A percentile compares a stretch with the other conserved stretches of the same genome.
Evolutionary conservation across 805 yeast species (phyloP).

Genomic region (Saccharomycopsis vini): DNA sequence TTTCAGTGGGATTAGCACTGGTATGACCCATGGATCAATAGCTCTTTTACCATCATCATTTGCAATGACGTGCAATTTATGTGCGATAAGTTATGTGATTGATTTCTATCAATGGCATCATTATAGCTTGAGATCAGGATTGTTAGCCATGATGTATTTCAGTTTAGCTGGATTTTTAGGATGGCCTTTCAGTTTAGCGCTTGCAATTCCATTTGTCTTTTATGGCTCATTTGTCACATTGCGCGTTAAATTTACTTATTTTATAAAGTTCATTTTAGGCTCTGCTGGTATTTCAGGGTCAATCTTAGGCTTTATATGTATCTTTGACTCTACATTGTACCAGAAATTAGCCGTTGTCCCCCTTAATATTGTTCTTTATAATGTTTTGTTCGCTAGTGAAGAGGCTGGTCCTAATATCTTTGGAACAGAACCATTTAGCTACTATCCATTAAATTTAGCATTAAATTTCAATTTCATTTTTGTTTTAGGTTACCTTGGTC

Average conservation of each 20-base stretch:
- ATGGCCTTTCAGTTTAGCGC: conserved; percentile 78
- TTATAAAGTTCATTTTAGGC: conserved; percentile 21
- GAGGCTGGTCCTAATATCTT: conserved; percentile 80
- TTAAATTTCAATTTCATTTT: conserved; percentile 63
- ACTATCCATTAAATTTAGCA: conserved; percentile 58
- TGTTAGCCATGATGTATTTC: too few species aligned
- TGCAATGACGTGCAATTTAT: conserved; percentile 47
- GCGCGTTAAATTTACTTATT: conserved; percentile 7
- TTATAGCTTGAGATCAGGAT: too few species aligned
- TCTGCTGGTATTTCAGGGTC: conserved; percentile 22
- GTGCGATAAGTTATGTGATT: conserved; percentile 35
- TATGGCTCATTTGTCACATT: conserved; percentile 22
- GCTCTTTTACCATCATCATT: conserved; percentile 79
- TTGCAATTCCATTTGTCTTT: conserved; percentile 51
- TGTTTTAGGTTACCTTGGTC: conserved; percentile 34
- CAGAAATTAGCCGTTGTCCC: conserved; percentile 60
- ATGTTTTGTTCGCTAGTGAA: conserved; percentile 60
- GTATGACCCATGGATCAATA: conserved; percentile 82
- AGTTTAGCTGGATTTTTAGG: conserved; percentile 72
- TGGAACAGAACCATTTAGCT: conserved; percentile 73
- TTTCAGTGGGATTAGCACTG: conserved; percentile 60
- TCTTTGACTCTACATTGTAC: conserved; percentile 56
- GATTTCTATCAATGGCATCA: conserved; percentile 28
- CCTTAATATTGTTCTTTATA: conserved; percentile 72
- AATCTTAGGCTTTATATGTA: conserved; percentile 26